These are phyloP conservation scores for Lagenidium sp. DNA, from an alignment of 352 stramenopile species.

Conservation along the genomic window DNA sequence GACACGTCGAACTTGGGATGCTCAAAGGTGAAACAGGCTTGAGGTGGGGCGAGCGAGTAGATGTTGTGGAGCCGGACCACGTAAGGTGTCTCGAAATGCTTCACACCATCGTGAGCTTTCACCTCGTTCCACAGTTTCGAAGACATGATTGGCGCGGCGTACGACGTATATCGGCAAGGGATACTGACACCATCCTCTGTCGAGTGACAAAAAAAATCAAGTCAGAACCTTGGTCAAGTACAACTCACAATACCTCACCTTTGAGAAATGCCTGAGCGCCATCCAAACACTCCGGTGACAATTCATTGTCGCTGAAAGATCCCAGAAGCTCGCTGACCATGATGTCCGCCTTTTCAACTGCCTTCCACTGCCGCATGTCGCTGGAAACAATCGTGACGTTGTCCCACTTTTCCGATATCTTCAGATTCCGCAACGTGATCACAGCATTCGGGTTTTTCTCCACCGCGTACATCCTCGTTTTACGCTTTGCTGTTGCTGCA, in stretches of 20 bases:
- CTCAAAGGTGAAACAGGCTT: slow-evolving; percentile 91
- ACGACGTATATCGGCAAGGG: slow-evolving; percentile 91
- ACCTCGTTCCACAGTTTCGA: slow-evolving; percentile 91
- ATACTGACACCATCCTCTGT: slow-evolving; percentile 85
- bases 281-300: slow-evolving; percentile 98
- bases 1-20: slow-evolving; percentile 75
- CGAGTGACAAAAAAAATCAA: no score
- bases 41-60: slow-evolving; percentile 71
- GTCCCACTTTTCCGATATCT: slow-evolving; percentile 83
- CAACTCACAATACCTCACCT: no score
- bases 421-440: slow-evolving; percentile 87
- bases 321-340: slow-evolving; percentile 95
- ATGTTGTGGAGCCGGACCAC: slow-evolving; percentile 95
- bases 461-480: slow-evolving; percentile 90
- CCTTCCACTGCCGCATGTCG: slow-evolving; percentile 83
- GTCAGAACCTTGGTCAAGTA: no score
- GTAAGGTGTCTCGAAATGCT: slow-evolving; percentile 95
- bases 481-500: slow-evolving; percentile 42
- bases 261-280: slow-evolving; percentile 91
- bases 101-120: slow-evolving; percentile 58
- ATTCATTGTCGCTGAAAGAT: slow-evolving; percentile 98
- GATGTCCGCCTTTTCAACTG: slow-evolving; percentile 87
- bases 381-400: slow-evolving; percentile 75
- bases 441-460: slow-evolving; percentile 99
- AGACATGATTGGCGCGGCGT: slow-evolving; percentile 92